Conservation (phyloP, 2,329 filamentous ascomycete genomes). For the Penicillium capsulatum region DNA sequence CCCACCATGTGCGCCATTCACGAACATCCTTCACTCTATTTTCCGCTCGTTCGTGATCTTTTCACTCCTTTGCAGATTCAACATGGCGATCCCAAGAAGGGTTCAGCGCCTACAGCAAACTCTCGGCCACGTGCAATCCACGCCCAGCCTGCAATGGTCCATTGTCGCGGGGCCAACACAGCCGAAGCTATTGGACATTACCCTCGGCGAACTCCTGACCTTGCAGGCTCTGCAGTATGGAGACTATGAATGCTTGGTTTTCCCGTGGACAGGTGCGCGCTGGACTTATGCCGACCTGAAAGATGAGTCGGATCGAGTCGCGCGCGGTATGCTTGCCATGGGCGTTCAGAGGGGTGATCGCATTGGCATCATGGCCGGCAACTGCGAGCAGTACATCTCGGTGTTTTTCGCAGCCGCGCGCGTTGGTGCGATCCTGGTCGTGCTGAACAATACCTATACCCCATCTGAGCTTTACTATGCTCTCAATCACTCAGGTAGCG, state of each 20-base stretch:
- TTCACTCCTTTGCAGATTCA: constrained; percentile 1
- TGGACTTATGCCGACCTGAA: constrained; percentile 68
- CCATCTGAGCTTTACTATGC: constrained; percentile 67
- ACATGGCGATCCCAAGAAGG: constrained; percentile 23
- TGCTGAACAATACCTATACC: constrained; percentile 80
- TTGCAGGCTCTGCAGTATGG: constrained; percentile 65
- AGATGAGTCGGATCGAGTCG: constrained; percentile 58
- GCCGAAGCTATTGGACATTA: constrained; percentile 66
- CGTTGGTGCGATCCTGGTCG: constrained; percentile 65
- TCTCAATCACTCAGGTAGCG: constrained; percentile 62
- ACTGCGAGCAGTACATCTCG: constrained; percentile 57
- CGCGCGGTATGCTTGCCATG: constrained; percentile 62
- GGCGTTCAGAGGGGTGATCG: constrained; percentile 66
- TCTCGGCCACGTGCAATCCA: constrained; percentile 30
- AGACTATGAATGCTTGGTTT: constrained; percentile 64
- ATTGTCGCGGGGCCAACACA: constrained; percentile 65
- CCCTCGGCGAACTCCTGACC: constrained; percentile 67
- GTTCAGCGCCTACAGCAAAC: constrained; percentile 32
- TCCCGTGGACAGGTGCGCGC: constrained; percentile 69
- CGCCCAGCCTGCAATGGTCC: constrained; percentile 37
- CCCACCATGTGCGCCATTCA: too few species aligned
- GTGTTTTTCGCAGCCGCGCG: constrained; percentile 69
- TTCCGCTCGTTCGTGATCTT: too few species aligned
- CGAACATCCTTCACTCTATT: too few species aligned
- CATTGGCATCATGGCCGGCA: constrained; percentile 68